phyloP scores from a whole-genome alignment of 805 yeast genomes.

The Saccharomyces eubayanus region DNA sequence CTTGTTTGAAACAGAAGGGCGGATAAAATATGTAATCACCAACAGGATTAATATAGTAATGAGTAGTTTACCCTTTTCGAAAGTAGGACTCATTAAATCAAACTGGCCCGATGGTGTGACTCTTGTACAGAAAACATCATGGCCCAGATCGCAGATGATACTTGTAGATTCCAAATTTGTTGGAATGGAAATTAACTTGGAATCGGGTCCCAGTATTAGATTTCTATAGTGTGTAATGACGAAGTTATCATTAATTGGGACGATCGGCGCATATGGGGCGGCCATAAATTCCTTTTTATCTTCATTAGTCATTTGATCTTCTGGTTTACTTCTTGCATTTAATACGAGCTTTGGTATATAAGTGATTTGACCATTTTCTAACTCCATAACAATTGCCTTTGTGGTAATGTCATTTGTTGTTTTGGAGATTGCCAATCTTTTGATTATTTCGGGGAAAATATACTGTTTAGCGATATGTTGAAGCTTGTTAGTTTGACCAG shows the following conservation, averaged over 20 bases:
- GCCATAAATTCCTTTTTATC: constrained; percentile 54
- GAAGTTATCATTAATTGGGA: constrained; percentile 42
- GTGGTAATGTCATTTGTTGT: constrained; percentile 63
- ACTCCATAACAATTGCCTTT: constrained; percentile 52
- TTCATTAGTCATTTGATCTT: constrained; percentile 40
- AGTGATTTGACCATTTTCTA: constrained; percentile 53
- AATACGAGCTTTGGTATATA: constrained; percentile 63
- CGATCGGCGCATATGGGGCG: constrained; percentile 56
- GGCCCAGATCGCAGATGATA: constrained; percentile 54
- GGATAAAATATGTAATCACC: constrained; percentile 39
- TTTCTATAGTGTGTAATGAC: constrained; percentile 45
- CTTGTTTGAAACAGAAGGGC: constrained; percentile 50
- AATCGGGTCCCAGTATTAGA: constrained; percentile 28
- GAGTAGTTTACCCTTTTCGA: constrained; percentile 57
- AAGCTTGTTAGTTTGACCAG: constrained; percentile 33
- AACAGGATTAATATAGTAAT: constrained; percentile 49
- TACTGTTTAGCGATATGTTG: constrained; percentile 49
- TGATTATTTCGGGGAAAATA: constrained; percentile 51
- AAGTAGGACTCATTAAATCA: constrained; percentile 60
- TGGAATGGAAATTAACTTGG: constrained; percentile 38
- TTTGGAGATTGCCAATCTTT: constrained; percentile 42
- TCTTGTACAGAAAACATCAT: constrained; percentile 70
- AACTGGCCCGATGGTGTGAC: constrained; percentile 77
- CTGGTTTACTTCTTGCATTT: constrained; percentile 61
- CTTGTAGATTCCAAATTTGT: constrained; percentile 79